Conservation (phyloP, 176 grass and related monocot genomes). For the Musa troglodytarum region DNA sequence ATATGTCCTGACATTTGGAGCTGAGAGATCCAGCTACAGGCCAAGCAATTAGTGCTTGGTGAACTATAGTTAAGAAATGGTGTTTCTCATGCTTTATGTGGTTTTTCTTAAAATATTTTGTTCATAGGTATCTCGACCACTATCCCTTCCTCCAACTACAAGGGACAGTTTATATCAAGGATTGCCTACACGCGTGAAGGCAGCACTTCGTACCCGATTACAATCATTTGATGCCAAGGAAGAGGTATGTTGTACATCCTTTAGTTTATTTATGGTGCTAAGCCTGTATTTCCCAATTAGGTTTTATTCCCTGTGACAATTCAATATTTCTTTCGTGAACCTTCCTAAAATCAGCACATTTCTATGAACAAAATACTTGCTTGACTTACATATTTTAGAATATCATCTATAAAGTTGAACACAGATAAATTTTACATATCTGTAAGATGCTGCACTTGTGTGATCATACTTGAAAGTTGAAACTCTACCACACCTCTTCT, state of each 20-base stretch:
- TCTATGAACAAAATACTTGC: too few relatives aligned
- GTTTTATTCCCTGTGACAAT: too few relatives aligned
- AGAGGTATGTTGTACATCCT: slow-evolving; percentile 41
- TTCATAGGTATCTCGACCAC: slow-evolving; percentile 72
- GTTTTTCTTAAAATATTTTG: neutral
- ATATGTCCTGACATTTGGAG: neutral
- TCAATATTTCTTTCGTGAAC: too few relatives aligned
- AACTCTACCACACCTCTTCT: too few relatives aligned
- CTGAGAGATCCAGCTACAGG: neutral
- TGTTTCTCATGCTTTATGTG: neutral
- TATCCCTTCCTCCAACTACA: slow-evolving; percentile 74
- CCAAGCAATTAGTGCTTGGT: neutral
- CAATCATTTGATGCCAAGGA: slow-evolving; percentile 45
- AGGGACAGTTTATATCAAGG: slow-evolving; percentile 91
- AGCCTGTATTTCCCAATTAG: too few relatives aligned
- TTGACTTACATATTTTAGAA: too few relatives aligned
- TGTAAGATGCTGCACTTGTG: too few relatives aligned
- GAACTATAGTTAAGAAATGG: neutral
- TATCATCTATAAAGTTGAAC: too few relatives aligned
- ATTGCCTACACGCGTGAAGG: slow-evolving; percentile 68
- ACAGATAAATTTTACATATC: too few relatives aligned
- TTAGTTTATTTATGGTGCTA: neutral
- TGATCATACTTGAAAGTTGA: too few relatives aligned
- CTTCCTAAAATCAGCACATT: too few relatives aligned
- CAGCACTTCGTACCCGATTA: slow-evolving; percentile 47